Percentiles rank a stretch among this genome's conserved stretches.
phyloP scores from a whole-genome alignment of 1,284 basidiomycete species.

The Baeospora myosura region DNA sequence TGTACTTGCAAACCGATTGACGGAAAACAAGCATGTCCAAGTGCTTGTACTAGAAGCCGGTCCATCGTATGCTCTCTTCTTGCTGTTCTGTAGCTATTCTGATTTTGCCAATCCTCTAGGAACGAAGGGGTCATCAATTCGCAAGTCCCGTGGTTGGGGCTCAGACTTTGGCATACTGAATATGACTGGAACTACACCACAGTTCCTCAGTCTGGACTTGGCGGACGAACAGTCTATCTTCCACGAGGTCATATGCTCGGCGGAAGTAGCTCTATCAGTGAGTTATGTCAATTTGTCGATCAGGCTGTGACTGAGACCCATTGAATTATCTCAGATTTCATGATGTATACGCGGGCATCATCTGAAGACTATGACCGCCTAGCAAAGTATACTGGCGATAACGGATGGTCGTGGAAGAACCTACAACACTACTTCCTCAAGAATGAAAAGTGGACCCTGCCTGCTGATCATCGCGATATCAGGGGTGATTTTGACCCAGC shows the following conservation, averaged over 20 bases:
- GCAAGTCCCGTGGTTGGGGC: no score
- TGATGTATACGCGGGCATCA: slow-evolving; percentile 30
- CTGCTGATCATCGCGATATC: slow-evolving; percentile 24
- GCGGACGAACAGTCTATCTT: slow-evolving; percentile 19
- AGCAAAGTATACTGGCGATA: slow-evolving; percentile 27
- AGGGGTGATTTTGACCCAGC: slow-evolving; percentile 23
- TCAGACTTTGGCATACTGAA: slow-evolving; percentile 12
- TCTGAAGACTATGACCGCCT: slow-evolving; percentile 29
- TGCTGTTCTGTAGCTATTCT: no score
- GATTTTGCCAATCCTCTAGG: no score
- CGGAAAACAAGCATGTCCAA: not conserved
- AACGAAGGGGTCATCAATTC: no score
- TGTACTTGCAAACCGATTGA: slow-evolving; percentile 1
- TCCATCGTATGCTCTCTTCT: not conserved
- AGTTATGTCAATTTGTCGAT: no score
- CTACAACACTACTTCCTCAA: slow-evolving; percentile 26
- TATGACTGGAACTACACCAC: slow-evolving; percentile 30
- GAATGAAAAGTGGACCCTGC: slow-evolving; percentile 22
- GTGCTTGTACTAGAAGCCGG: slow-evolving; percentile 2
- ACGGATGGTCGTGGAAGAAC: slow-evolving; percentile 30
- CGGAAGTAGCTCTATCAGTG: slow-evolving; percentile 26
- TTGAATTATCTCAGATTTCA: slow-evolving; percentile 24
- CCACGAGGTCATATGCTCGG: slow-evolving; percentile 26
- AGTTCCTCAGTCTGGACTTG: slow-evolving; percentile 20
- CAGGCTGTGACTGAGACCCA: no score